phyloP scores from a whole-genome alignment of 306 rosid species.

The Prosopis cineraria region DNA sequence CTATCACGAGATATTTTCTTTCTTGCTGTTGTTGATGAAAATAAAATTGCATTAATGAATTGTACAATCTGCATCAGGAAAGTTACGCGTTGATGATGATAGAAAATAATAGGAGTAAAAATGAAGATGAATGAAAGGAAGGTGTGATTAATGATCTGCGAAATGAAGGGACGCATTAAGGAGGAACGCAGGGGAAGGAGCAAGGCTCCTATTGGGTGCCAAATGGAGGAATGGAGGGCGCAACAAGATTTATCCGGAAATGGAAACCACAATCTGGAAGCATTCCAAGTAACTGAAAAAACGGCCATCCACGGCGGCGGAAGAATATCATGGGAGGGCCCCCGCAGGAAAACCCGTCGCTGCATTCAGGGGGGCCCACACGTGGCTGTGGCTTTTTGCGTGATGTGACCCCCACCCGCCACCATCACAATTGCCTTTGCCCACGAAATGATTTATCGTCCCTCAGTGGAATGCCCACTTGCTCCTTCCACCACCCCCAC shows the following conservation, averaged over 20 bases:
- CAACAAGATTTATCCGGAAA: slow-evolving; percentile 19
- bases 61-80: no score
- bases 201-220: not conserved
- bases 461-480: slow-evolving; percentile 56
- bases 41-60: no score
- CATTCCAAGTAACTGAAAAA: slow-evolving; percentile 41
- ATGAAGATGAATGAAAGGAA: no score
- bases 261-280: slow-evolving; percentile 18
- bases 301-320: slow-evolving; percentile 24
- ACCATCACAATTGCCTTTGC: slow-evolving; percentile 13
- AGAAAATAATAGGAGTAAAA: no score
- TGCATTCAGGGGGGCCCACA: slow-evolving; percentile 31
- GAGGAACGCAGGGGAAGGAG: no score
- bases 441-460: slow-evolving; percentile 49
- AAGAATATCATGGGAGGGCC: slow-evolving; percentile 13
- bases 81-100: no score
- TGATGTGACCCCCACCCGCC: slow-evolving; percentile 40
- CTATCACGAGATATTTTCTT: no score
- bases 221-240: not conserved
- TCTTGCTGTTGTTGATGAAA: no score
- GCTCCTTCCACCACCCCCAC: slow-evolving; percentile 48
- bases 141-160: no score
- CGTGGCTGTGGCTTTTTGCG: not conserved
- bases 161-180: no score
- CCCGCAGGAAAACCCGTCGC: slow-evolving; percentile 41